Conservation (phyloP, 2,329 filamentous ascomycete species). For the Cladorrhinum sp. region DNA sequence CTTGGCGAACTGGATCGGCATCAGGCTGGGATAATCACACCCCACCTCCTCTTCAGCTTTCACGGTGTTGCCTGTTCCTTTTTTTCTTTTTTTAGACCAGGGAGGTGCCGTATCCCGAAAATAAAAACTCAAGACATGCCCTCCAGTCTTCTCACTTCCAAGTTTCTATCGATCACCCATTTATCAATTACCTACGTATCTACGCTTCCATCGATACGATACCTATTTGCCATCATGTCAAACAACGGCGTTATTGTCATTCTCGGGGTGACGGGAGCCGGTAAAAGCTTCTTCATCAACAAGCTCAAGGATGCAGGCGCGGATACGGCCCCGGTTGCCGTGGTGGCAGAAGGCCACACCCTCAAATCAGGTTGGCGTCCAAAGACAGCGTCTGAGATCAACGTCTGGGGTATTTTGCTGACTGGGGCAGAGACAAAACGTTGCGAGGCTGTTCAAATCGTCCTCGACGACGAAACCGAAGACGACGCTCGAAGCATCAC, state of each 20-base stretch:
- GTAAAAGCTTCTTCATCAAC: slow-evolving; percentile 14
- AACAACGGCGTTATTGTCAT: slow-evolving; percentile 10
- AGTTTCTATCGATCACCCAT: too few species aligned
- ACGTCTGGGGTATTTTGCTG: too few species aligned
- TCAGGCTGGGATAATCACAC: slow-evolving; percentile 6
- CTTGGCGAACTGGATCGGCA: background rate
- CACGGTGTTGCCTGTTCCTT: too few species aligned
- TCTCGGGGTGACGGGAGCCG: slow-evolving; percentile 12
- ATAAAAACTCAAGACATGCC: too few species aligned
- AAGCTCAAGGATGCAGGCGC: slow-evolving; percentile 3
- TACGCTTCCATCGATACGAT: background rate
- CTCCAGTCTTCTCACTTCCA: too few species aligned
- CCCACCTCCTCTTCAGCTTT: background rate
- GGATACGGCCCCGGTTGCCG: too few species aligned
- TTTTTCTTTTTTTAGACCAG: background rate
- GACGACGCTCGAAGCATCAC: background rate
- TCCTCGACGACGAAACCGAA: slow-evolving; percentile 10
- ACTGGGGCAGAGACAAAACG: background rate
- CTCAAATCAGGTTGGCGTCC: background rate
- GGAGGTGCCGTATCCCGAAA: too few species aligned
- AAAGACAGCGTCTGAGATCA: too few species aligned
- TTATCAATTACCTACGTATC: background rate
- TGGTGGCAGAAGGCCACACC: background rate
- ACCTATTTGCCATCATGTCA: background rate
- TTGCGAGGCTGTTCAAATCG: slow-evolving; percentile 8